Conservation (phyloP, 441 rosid species). For the Erysimum cheiri region DNA sequence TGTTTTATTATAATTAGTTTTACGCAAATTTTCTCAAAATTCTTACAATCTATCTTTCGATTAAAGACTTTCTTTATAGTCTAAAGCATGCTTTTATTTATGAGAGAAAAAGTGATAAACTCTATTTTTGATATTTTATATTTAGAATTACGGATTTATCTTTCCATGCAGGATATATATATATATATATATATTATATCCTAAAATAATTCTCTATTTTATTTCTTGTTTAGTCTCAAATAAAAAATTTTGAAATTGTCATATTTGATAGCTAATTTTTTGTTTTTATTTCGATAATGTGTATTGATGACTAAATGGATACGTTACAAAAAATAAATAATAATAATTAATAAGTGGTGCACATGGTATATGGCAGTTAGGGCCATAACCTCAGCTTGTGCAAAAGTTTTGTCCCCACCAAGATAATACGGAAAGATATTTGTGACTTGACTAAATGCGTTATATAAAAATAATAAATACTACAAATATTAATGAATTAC, state of each 20-base stretch:
- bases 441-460: conserved; percentile 39
- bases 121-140: background rate
- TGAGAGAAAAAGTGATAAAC: no score
- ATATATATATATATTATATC: no score
- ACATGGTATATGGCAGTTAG: conserved; percentile 46
- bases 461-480: conserved; percentile 8
- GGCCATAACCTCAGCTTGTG: conserved; percentile 48
- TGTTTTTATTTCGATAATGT: background rate
- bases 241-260: background rate
- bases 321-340: conserved; percentile 37
- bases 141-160: no score
- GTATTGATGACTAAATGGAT: conserved; percentile 18
- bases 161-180: no score
- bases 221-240: background rate
- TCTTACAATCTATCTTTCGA: no score
- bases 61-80: no score
- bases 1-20: no score
- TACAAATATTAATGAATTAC: background rate
- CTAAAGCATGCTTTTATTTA: no score
- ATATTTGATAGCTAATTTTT: background rate
- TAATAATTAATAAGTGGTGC: conserved; percentile 35
- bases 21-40: no score
- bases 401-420: conserved; percentile 41
- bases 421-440: conserved; percentile 38
- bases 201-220: no score